Conservation (phyloP, 352 stramenopile species). For the Phytophthora pini region DNA sequence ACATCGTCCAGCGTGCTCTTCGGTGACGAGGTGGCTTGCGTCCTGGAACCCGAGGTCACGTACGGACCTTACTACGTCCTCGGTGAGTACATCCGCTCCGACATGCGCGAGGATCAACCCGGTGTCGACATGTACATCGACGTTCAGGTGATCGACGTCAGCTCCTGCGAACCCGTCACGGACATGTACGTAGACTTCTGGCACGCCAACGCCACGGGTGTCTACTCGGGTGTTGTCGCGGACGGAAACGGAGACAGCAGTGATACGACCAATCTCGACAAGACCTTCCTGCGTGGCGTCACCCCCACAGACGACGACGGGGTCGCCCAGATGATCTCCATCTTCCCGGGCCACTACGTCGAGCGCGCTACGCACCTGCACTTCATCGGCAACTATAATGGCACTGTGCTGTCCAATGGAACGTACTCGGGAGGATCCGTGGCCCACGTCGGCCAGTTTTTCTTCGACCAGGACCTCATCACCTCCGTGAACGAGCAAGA, state of each 20-base stretch:
- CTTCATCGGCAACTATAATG: slow-evolving; percentile 33
- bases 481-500: slow-evolving; percentile 31
- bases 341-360: slow-evolving; percentile 35
- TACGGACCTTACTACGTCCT: slow-evolving; percentile 39
- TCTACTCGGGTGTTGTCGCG: slow-evolving; percentile 34
- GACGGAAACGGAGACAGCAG: slow-evolving; percentile 37
- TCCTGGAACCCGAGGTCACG: slow-evolving; percentile 35
- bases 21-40: slow-evolving; percentile 18
- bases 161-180: slow-evolving; percentile 27
- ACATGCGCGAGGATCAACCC: slow-evolving; percentile 29
- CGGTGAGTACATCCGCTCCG: slow-evolving; percentile 30
- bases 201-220: slow-evolving; percentile 38
- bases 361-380: slow-evolving; percentile 38
- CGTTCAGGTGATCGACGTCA: slow-evolving; percentile 37
- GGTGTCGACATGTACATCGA: slow-evolving; percentile 36
- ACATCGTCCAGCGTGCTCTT: slow-evolving; percentile 28
- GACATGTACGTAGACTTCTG: slow-evolving; percentile 40
- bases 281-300: slow-evolving; percentile 31
- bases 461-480: slow-evolving; percentile 40
- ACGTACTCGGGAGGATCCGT: slow-evolving; percentile 23
- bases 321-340: slow-evolving; percentile 27
- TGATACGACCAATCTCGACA: slow-evolving; percentile 36
- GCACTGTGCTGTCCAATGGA: slow-evolving; percentile 19
- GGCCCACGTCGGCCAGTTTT: slow-evolving; percentile 36
- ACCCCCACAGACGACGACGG: slow-evolving; percentile 29